phyloP scores from a whole-genome alignment of 805 yeast species.

The Yamadazyma ubonensis region DNA sequence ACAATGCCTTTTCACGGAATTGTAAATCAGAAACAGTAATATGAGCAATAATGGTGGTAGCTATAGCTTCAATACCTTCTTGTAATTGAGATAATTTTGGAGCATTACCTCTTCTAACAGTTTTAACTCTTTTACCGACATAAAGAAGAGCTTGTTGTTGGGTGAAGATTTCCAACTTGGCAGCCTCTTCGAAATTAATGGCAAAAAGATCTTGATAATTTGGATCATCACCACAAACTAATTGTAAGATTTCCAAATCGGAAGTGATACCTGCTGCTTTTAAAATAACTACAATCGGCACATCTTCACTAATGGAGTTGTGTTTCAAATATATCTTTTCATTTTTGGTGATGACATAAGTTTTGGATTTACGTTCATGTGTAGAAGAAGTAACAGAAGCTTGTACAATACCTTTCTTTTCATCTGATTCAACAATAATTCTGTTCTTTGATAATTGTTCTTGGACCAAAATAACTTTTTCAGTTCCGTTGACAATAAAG shows the following conservation, averaged over 20 bases:
- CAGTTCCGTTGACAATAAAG: slow-evolving; percentile 96
- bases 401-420: slow-evolving; percentile 88
- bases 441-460: slow-evolving; percentile 96
- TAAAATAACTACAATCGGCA: slow-evolving; percentile 88
- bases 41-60: slow-evolving; percentile 95
- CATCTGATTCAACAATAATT: slow-evolving; percentile 97
- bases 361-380: slow-evolving; percentile 96
- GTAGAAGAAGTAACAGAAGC: slow-evolving; percentile 98
- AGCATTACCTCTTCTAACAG: slow-evolving; percentile 81
- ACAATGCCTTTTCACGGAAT: slow-evolving; percentile 90
- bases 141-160: slow-evolving; percentile 93
- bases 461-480: slow-evolving; percentile 93
- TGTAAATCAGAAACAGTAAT: slow-evolving; percentile 80
- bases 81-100: slow-evolving; percentile 79
- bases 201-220: slow-evolving; percentile 90
- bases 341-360: slow-evolving; percentile 91
- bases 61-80: slow-evolving; percentile 96
- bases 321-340: slow-evolving; percentile 88
- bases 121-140: slow-evolving; percentile 87
- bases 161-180: slow-evolving; percentile 78
- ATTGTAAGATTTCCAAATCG: slow-evolving; percentile 88
- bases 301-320: slow-evolving; percentile 91
- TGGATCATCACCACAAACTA: slow-evolving; percentile 89
- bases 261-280: slow-evolving; percentile 95
- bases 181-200: slow-evolving; percentile 90